Evolutionary conservation across 176 grass and related monocot species (phyloP).

Genomic region (Musa itinerans): DNA sequence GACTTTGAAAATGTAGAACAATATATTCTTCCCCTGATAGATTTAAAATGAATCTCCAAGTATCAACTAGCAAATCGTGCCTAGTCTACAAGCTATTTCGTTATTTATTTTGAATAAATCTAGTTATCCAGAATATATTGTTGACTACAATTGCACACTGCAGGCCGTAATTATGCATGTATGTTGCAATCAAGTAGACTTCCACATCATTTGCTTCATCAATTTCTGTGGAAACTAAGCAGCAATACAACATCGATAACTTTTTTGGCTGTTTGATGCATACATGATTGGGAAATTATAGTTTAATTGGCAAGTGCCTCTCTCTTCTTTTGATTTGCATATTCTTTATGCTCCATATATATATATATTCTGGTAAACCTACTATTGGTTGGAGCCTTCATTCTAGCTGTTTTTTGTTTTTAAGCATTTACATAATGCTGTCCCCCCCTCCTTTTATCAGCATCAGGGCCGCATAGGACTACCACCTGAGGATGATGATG

Average conservation of each 20-base stretch:
- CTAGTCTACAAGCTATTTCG: not conserved
- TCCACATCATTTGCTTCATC: not conserved
- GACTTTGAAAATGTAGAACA: too few species aligned
- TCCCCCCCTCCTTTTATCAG: constrained; percentile 26
- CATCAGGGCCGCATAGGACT: constrained; percentile 51
- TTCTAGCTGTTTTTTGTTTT: not conserved
- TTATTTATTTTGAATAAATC: not conserved
- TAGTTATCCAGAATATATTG: not conserved
- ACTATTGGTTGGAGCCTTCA: not conserved
- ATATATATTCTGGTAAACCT: not conserved
- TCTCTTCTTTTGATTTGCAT: not conserved
- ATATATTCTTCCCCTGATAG: too few species aligned
- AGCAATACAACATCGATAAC: not conserved
- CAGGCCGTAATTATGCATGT: not conserved
- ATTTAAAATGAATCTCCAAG: not conserved
- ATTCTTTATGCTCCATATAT: not conserved
- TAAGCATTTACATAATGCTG: not conserved
- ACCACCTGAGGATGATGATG: constrained; percentile 58
- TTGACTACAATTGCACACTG: too few species aligned
- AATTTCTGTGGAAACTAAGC: not conserved
- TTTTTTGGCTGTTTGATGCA: not conserved
- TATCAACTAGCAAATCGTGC: not conserved
- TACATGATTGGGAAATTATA: not conserved
- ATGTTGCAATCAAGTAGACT: not conserved
- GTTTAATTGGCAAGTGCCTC: not conserved